Percentiles rank a stretch among this genome's conserved stretches.
These are phyloP conservation scores for Colletotrichum tabaci DNA, from an alignment of 2,329 filamentous ascomycete species.

Conservation along the genomic window DNA sequence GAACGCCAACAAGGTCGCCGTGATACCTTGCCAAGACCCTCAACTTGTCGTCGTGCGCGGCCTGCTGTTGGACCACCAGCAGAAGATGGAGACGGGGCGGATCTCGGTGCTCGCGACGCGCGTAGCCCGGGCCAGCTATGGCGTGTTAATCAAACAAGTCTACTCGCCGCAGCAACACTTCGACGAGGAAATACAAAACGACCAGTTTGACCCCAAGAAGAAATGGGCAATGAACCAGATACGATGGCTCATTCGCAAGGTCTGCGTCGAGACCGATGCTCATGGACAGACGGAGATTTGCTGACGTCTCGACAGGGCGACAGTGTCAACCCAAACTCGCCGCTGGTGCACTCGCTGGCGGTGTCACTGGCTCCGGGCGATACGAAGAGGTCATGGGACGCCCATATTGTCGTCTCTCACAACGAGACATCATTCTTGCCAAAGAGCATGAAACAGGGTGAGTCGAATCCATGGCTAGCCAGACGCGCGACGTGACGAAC, in stretches of 20 bases:
- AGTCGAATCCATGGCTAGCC: slow-evolving; percentile 22
- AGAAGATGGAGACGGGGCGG: slow-evolving; percentile 59
- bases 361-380: slow-evolving; percentile 53
- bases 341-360: slow-evolving; percentile 52
- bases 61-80: slow-evolving; percentile 65
- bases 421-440: slow-evolving; percentile 55
- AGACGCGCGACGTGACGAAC: no score
- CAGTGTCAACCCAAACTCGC: slow-evolving; percentile 52
- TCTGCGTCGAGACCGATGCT: slow-evolving; percentile 28
- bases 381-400: slow-evolving; percentile 54
- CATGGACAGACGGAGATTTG: not conserved
- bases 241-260: slow-evolving; percentile 59
- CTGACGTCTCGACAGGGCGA: slow-evolving; percentile 50
- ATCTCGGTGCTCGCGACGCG: slow-evolving; percentile 59
- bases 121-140: slow-evolving; percentile 60
- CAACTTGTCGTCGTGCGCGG: slow-evolving; percentile 70
- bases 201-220: slow-evolving; percentile 52
- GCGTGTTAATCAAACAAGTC: slow-evolving; percentile 54
- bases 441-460: slow-evolving; percentile 55
- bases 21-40: slow-evolving; percentile 64
- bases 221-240: slow-evolving; percentile 59
- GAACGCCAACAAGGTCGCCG: slow-evolving; percentile 53
- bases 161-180: slow-evolving; percentile 56
- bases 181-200: slow-evolving; percentile 53
- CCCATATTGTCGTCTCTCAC: slow-evolving; percentile 57